Percentiles rank a stretch among this genome's conserved stretches.
These are phyloP conservation scores for Pyrenophora tritici-repentis DNA, from an alignment of 2,329 filamentous ascomycete genomes.

Conservation along the genomic window DNA sequence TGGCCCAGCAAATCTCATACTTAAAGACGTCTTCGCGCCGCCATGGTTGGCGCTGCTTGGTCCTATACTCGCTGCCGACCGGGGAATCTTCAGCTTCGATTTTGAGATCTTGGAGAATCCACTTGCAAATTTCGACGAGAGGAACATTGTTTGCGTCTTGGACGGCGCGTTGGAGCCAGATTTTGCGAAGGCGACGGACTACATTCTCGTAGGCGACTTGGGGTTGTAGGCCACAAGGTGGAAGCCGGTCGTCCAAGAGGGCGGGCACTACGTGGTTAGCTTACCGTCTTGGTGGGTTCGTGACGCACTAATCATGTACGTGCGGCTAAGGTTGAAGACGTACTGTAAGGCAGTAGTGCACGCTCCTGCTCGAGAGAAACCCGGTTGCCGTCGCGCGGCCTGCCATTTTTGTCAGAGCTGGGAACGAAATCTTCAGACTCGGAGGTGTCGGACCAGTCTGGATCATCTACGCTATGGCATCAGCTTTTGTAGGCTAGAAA, in stretches of 20 bases:
- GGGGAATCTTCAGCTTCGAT: conserved; percentile 13
- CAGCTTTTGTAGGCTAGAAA: neutral
- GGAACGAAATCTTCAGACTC: neutral
- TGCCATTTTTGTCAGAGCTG: neutral
- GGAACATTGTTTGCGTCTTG: neutral
- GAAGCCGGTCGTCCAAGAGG: conserved; percentile 29
- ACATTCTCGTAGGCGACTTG: conserved; percentile 37
- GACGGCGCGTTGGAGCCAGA: conserved; percentile 19
- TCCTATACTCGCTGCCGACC: neutral
- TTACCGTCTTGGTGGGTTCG: neutral
- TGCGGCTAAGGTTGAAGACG: neutral
- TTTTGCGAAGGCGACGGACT: conserved; percentile 20
- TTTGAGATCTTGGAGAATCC: conserved; percentile 11
- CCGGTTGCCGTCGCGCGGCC: neutral
- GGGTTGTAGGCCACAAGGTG: conserved; percentile 25
- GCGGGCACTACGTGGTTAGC: conserved; percentile 28
- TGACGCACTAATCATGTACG: neutral
- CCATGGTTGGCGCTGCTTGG: conserved; percentile 26
- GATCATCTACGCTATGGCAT: conserved; percentile 7
- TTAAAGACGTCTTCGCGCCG: conserved; percentile 27
- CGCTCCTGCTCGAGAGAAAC: conserved; percentile 5
- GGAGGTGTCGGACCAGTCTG: conserved; percentile 19
- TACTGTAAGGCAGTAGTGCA: conserved; percentile 21
- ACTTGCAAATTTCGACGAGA: conserved; percentile 14
- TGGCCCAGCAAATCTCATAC: conserved; percentile 31